These are phyloP conservation scores for Colletotrichum viniferum DNA, from an alignment of 2,329 filamentous ascomycete genomes.

Conservation along the genomic window DNA sequence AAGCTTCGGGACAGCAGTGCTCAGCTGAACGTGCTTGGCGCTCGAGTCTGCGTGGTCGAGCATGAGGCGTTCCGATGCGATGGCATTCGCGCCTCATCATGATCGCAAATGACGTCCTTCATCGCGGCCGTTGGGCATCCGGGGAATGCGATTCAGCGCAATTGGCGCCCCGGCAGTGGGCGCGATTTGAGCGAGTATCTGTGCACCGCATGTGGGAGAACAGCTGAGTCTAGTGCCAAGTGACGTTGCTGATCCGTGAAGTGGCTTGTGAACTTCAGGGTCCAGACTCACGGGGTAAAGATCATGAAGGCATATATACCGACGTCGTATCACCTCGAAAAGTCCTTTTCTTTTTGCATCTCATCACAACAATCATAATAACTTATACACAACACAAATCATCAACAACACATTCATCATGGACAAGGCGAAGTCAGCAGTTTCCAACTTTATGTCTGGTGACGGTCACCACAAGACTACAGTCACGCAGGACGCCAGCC, in stretches of 20 bases:
- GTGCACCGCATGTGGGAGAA: neutral
- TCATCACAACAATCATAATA: neutral
- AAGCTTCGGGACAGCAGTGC: neutral
- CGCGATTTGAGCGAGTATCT: neutral
- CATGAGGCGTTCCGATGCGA: neutral
- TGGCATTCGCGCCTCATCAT: neutral
- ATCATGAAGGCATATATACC: neutral
- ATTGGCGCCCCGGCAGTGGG: neutral
- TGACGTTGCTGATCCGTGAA: neutral
- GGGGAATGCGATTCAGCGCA: neutral
- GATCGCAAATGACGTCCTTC: slow-evolving; percentile 6
- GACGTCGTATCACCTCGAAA: neutral
- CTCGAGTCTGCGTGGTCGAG: neutral
- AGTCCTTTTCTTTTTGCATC: neutral
- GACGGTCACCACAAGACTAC: slow-evolving; percentile 73
- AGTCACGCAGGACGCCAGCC: slow-evolving; percentile 68
- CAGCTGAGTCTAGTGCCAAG: neutral
- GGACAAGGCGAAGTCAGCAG: slow-evolving; percentile 68
- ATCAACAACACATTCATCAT: slow-evolving; percentile 41
- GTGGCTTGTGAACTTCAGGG: neutral
- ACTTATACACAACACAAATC: neutral
- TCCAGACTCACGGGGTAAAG: neutral
- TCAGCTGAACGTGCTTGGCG: neutral
- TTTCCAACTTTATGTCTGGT: slow-evolving; percentile 64
- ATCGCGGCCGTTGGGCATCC: neutral